Percentiles rank a stretch among this genome's conserved stretches.
Evolutionary conservation across 1,139 yeast species (phyloP).

Genomic region (Groenewaldozyma auringiensis): DNA sequence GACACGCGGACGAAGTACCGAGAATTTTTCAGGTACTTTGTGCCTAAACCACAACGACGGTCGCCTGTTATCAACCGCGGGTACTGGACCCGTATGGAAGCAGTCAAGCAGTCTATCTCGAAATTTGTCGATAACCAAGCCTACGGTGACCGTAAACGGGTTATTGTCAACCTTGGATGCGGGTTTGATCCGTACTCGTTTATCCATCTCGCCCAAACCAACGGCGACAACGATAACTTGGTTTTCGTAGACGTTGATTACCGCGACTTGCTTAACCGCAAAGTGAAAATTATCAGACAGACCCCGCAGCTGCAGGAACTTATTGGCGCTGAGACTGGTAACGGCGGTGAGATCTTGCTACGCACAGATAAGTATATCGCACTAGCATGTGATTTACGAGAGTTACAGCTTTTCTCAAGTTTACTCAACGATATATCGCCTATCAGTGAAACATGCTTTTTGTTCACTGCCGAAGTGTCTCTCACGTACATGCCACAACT

Average conservation of each 20-base stretch:
- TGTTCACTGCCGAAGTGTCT: conserved; percentile 77
- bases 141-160: conserved; percentile 13
- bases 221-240: conserved; percentile 26
- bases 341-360: background rate
- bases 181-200: conserved; percentile 63
- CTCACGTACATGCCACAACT: conserved; percentile 69
- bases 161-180: conserved; percentile 68
- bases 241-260: conserved; percentile 67
- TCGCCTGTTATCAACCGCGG: conserved; percentile 81
- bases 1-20: too few species aligned
- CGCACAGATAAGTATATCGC: conserved; percentile 40
- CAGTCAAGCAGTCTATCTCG: conserved; percentile 48
- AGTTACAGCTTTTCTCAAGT: conserved; percentile 37
- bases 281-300: conserved; percentile 44
- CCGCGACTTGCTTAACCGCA: conserved; percentile 54
- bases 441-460: conserved; percentile 35
- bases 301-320: conserved; percentile 43
- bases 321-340: conserved; percentile 35
- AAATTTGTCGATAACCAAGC: conserved; percentile 28
- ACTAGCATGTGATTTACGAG: conserved; percentile 65
- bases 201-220: conserved; percentile 42
- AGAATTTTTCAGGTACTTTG: conserved; percentile 61
- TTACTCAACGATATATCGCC: conserved; percentile 32
- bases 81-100: conserved; percentile 74
- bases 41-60: conserved; percentile 57